phyloP scores from a whole-genome alignment of 768 basidiomycete species.

The Dioszegia hungarica region DNA sequence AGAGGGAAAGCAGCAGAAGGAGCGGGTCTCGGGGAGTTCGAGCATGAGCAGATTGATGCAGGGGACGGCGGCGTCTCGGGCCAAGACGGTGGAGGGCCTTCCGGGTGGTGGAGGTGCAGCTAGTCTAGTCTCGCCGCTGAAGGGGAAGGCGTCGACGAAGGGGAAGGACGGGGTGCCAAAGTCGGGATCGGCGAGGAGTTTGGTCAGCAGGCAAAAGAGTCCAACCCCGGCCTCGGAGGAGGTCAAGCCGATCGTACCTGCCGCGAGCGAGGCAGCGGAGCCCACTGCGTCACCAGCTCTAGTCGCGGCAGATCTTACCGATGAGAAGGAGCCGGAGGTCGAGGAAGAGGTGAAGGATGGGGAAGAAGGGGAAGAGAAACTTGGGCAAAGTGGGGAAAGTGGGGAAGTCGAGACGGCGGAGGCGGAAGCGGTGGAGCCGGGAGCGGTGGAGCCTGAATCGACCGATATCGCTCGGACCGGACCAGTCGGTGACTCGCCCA shows the following conservation, averaged over 20 bases:
- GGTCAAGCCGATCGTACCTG: no score
- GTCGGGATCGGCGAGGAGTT: not conserved
- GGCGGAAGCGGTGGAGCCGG: not conserved
- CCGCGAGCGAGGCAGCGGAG: no score
- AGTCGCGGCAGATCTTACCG: no score
- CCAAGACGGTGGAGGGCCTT: conserved; percentile 1
- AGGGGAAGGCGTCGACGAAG: not conserved
- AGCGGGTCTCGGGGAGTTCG: not conserved
- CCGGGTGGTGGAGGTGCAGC: not conserved
- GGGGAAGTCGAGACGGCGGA: not conserved
- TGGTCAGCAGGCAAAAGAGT: not conserved
- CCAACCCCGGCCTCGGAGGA: no score
- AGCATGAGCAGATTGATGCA: conserved; percentile 28
- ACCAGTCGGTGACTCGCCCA: conserved; percentile 21
- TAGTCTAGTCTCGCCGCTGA: not conserved
- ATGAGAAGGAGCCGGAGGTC: not conserved
- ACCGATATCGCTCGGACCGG: conserved; percentile 6
- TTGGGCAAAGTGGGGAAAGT: not conserved
- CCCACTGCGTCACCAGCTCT: no score
- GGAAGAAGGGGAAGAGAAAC: not conserved
- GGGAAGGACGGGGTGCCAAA: not conserved
- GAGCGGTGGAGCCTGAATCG: not conserved
- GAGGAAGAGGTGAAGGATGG: not conserved
- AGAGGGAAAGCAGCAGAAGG: not conserved
- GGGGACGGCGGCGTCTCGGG: conserved; percentile 37